Percentiles rank a stretch among this genome's conserved stretches.
These are phyloP conservation scores for Chlamydomonas sp. DNA, from an alignment of 139 green algal genomes.

Conservation along the genomic window DNA sequence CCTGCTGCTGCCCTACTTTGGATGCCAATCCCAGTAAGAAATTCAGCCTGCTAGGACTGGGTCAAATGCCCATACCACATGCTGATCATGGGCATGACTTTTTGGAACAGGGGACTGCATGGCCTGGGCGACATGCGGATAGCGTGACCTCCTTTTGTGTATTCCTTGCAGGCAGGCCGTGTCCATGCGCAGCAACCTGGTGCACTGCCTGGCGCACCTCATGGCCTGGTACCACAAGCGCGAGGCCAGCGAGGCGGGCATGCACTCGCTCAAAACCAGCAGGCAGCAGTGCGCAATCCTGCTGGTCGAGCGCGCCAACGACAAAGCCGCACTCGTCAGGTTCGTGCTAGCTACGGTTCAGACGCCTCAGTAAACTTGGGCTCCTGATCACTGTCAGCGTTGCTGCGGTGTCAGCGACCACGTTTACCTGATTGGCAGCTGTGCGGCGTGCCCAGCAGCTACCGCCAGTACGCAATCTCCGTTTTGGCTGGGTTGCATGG, in stretches of 20 bases:
- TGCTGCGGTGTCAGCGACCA: too few species aligned
- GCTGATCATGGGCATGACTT: slow-evolving; percentile 40
- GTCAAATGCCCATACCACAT: slow-evolving; percentile 10
- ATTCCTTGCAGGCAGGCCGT: neutral
- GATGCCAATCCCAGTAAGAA: neutral
- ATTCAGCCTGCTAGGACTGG: slow-evolving; percentile 1
- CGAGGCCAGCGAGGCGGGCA: neutral
- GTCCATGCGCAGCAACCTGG: slow-evolving; percentile 8
- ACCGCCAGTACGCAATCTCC: too few species aligned
- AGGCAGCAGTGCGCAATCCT: neutral
- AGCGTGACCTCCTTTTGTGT: neutral
- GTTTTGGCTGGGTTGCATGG: too few species aligned
- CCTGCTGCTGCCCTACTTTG: slow-evolving; percentile 20
- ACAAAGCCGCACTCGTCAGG: slow-evolving; percentile 19
- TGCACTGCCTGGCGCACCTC: neutral
- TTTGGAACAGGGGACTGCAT: slow-evolving; percentile 62
- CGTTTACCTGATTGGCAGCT: too few species aligned
- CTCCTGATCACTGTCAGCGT: neutral
- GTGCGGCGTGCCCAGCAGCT: too few species aligned
- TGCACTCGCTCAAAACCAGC: neutral
- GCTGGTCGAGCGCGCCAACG: neutral
- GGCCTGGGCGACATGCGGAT: neutral
- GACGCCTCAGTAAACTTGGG: too few species aligned
- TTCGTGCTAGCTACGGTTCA: neutral
- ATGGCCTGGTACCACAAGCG: neutral